Evolutionary conservation across 495 filamentous ascomycete genomes (phyloP).

Genomic region (Viridothelium virens): DNA sequence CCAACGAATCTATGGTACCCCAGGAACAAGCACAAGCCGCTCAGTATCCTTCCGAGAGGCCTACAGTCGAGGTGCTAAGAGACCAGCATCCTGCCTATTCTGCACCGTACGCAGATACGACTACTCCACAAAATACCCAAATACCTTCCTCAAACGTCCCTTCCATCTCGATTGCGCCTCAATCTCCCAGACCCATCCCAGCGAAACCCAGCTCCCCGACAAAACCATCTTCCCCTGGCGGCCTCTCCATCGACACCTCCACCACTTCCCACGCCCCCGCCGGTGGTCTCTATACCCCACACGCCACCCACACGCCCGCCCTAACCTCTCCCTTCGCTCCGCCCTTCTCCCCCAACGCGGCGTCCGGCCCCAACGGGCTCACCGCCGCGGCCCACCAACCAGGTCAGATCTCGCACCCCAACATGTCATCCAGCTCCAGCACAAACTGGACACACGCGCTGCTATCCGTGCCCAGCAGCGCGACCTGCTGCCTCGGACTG

Average conservation of each 20-base stretch:
- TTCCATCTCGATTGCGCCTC: constrained; percentile 4
- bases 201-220: constrained; percentile 12
- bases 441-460: constrained; percentile 26
- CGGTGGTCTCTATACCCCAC: constrained; percentile 19
- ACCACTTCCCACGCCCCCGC: constrained; percentile 12
- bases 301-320: constrained; percentile 8
- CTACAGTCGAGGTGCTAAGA: not conserved
- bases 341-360: constrained; percentile 27
- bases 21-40: not conserved
- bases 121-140: not conserved
- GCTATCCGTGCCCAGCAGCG: constrained; percentile 18
- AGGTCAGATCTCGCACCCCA: constrained; percentile 34
- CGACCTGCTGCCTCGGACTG: constrained; percentile 27
- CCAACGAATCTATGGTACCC: not conserved
- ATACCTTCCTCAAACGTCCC: not conserved
- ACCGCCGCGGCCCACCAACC: constrained; percentile 26
- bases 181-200: constrained; percentile 13
- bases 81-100: constrained; percentile 8
- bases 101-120: constrained; percentile 6
- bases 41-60: constrained; percentile 14
- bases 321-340: not conserved
- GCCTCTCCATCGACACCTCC: constrained; percentile 12
- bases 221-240: not conserved
- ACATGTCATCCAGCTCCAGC: constrained; percentile 22
- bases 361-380: constrained; percentile 28